These are phyloP conservation scores for Cladophialophora bantiana DNA, from an alignment of 2,329 filamentous ascomycete species.

Conservation along the genomic window DNA sequence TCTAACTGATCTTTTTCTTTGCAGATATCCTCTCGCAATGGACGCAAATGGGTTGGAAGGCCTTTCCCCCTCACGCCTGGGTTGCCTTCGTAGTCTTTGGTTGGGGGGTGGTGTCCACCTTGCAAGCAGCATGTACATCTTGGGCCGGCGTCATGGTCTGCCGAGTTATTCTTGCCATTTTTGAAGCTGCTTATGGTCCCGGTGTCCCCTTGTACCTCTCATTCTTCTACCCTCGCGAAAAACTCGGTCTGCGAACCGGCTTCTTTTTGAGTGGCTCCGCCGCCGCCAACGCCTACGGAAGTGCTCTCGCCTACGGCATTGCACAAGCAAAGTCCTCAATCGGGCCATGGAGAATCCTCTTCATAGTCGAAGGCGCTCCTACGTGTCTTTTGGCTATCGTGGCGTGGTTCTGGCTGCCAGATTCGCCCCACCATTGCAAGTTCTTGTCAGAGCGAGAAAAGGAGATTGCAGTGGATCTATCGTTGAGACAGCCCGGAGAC, in stretches of 20 bases:
- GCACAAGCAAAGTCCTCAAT: constrained; percentile 63
- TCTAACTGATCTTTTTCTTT: background rate
- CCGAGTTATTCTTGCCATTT: constrained; percentile 49
- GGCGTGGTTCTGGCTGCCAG: constrained; percentile 60
- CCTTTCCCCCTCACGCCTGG: constrained; percentile 42
- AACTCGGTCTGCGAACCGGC: constrained; percentile 63
- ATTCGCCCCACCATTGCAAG: constrained; percentile 52
- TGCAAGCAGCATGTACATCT: constrained; percentile 38
- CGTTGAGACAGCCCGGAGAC: constrained; percentile 40
- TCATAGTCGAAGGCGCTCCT: constrained; percentile 71
- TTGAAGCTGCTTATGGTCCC: constrained; percentile 50
- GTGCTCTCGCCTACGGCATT: constrained; percentile 57
- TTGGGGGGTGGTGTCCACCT: constrained; percentile 41
- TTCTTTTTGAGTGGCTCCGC: constrained; percentile 55
- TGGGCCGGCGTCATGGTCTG: constrained; percentile 43
- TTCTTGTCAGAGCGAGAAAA: constrained; percentile 54
- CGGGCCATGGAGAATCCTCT: constrained; percentile 69
- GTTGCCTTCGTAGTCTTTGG: constrained; percentile 40
- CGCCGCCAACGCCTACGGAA: constrained; percentile 50
- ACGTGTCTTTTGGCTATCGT: constrained; percentile 62
- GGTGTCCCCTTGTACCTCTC: constrained; percentile 60
- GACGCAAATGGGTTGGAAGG: constrained; percentile 42
- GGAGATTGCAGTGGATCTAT: constrained; percentile 40
- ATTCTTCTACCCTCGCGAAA: constrained; percentile 66
- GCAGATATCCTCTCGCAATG: constrained; percentile 42